Conservation (phyloP, 1,139 yeast genomes). For the Debaryomycetaceae sp. region DNA sequence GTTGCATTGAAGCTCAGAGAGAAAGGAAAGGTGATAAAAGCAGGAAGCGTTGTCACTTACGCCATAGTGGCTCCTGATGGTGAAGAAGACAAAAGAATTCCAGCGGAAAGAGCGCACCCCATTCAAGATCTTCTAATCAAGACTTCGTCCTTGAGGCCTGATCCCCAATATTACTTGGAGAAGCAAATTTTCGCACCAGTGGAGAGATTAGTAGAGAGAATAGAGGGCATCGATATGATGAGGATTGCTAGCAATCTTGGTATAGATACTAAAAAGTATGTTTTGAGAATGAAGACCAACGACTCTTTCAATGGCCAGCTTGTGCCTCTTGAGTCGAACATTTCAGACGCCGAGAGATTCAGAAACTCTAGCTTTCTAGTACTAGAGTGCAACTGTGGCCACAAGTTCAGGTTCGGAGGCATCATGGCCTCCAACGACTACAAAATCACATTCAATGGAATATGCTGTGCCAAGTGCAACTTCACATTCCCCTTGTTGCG, state of each 20-base stretch:
- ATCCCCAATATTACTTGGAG: slow-evolving; percentile 74
- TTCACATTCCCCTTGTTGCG: slow-evolving; percentile 48
- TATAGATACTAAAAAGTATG: slow-evolving; percentile 65
- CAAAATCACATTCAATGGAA: slow-evolving; percentile 62
- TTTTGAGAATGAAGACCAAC: slow-evolving; percentile 41
- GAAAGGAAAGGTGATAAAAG: slow-evolving; percentile 80
- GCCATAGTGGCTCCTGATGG: slow-evolving; percentile 55
- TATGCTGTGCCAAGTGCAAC: slow-evolving; percentile 63
- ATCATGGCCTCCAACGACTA: slow-evolving; percentile 60
- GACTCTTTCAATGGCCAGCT: slow-evolving; percentile 44
- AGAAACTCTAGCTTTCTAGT: slow-evolving; percentile 54
- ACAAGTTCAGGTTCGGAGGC: slow-evolving; percentile 68
- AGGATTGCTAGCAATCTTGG: slow-evolving; percentile 78
- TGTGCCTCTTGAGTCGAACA: slow-evolving; percentile 76
- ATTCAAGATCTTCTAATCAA: slow-evolving; percentile 64
- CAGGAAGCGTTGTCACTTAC: slow-evolving; percentile 88
- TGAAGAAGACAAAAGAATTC: slow-evolving; percentile 33
- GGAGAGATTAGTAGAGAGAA: slow-evolving; percentile 78
- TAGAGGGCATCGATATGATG: slow-evolving; percentile 82
- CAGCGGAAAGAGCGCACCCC: slow-evolving; percentile 79
- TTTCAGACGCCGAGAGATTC: slow-evolving; percentile 81
- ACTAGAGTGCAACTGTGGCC: slow-evolving; percentile 64
- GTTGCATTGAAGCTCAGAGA: slow-evolving; percentile 80
- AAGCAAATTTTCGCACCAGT: slow-evolving; percentile 91
- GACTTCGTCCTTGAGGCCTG: slow-evolving; percentile 56